phyloP scores from a whole-genome alignment of 2,329 filamentous ascomycete genomes.

The Penicillium concentricum region DNA sequence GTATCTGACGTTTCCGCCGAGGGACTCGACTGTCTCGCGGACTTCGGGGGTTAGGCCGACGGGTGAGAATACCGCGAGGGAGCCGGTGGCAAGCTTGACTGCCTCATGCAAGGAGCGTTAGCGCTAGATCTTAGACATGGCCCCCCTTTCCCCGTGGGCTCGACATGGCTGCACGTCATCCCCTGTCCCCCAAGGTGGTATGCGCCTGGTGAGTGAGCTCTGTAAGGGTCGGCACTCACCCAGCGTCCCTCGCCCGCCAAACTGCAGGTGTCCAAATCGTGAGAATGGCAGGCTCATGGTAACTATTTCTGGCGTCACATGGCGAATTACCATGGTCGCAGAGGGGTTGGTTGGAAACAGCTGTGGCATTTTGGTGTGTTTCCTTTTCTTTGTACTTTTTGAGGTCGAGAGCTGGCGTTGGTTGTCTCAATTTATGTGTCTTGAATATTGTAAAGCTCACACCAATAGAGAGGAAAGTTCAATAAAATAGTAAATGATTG shows the following conservation, averaged over 20 bases:
- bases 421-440: slow-evolving; percentile 3
- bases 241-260: slow-evolving; percentile 85
- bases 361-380: slow-evolving; percentile 34
- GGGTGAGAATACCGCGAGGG: slow-evolving; percentile 87
- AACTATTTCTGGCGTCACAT: slow-evolving; percentile 71
- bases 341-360: slow-evolving; percentile 70
- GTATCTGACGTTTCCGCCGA: slow-evolving; percentile 74
- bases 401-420: slow-evolving; percentile 9
- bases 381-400: not conserved
- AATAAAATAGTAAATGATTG: not conserved
- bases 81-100: slow-evolving; percentile 77
- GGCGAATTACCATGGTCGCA: slow-evolving; percentile 85
- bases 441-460: not conserved
- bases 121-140: not conserved
- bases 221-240: slow-evolving; percentile 52
- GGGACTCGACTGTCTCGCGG: slow-evolving; percentile 57
- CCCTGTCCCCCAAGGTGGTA: not conserved
- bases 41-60: slow-evolving; percentile 78
- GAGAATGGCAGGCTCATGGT: slow-evolving; percentile 69
- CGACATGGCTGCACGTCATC: not conserved
- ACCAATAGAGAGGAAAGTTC: not conserved
- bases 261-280: slow-evolving; percentile 73
- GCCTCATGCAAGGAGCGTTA: slow-evolving; percentile 19
- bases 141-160: not conserved
- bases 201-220: slow-evolving; percentile 1